Percentiles rank a stretch among this genome's conserved stretches.
These are phyloP conservation scores for Jaapia argillacea DNA, from an alignment of 768 basidiomycete genomes.

Conservation along the genomic window DNA sequence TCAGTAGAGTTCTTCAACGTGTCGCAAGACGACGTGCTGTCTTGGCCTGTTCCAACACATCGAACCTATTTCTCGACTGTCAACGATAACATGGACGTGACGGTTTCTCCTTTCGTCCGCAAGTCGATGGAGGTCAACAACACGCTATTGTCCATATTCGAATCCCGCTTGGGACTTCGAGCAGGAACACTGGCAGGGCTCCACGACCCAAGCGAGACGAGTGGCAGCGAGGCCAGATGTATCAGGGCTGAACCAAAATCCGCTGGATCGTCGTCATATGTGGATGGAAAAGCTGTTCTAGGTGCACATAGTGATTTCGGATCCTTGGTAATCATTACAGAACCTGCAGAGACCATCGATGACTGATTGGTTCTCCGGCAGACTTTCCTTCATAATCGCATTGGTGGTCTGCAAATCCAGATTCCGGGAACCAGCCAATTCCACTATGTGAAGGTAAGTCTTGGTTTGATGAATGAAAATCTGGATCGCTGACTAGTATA, in stretches of 20 bases:
- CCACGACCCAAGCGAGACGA: conserved; percentile 36
- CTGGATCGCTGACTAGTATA: neutral
- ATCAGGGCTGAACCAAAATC: conserved; percentile 26
- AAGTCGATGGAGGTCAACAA: conserved; percentile 49
- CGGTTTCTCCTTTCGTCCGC: conserved; percentile 44
- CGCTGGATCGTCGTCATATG: conserved; percentile 9
- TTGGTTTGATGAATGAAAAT: conserved; percentile 2
- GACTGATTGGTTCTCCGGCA: neutral
- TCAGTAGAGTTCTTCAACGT: conserved; percentile 57
- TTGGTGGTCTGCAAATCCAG: conserved; percentile 35
- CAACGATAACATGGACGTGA: conserved; percentile 35
- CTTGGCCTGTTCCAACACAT: conserved; percentile 42
- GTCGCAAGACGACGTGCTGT: conserved; percentile 57
- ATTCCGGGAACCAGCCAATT: conserved; percentile 26
- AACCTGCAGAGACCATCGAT: neutral
- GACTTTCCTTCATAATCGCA: conserved; percentile 18
- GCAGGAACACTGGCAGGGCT: conserved; percentile 30
- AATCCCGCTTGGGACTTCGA: conserved; percentile 43
- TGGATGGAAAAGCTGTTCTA: conserved; percentile 30
- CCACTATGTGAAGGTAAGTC: conserved; percentile 30
- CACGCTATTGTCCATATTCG: conserved; percentile 44
- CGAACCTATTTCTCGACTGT: conserved; percentile 49
- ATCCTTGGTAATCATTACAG: conserved; percentile 57
- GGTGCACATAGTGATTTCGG: conserved; percentile 70
- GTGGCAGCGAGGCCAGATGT: conserved; percentile 47